A percentile compares a stretch with the other conserved stretches of the same genome.
Evolutionary conservation across 495 filamentous ascomycete species (phyloP).

Genomic region (Podospora didyma): DNA sequence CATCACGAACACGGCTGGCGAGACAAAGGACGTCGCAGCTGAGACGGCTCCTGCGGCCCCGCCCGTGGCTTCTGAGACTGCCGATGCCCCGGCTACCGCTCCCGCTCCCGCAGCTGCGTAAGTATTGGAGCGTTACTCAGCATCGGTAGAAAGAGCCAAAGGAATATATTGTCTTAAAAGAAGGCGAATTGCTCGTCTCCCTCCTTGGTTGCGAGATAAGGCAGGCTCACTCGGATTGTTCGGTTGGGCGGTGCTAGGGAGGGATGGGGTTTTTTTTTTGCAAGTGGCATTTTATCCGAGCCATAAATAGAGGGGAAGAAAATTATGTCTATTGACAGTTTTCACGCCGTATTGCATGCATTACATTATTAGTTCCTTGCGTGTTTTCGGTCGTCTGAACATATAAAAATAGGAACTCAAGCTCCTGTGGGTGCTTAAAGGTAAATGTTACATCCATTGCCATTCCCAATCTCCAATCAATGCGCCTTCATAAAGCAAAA

Average conservation of each 20-base stretch:
- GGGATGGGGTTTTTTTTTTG: background rate
- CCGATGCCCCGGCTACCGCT: slow-evolving; percentile 24
- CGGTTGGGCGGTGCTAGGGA: background rate
- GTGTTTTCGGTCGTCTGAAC: too few species aligned
- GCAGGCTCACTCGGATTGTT: background rate
- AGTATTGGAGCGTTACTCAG: background rate
- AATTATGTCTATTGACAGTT: background rate
- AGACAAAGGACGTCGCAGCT: slow-evolving; percentile 19
- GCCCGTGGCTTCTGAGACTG: slow-evolving; percentile 4
- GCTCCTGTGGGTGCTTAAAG: background rate
- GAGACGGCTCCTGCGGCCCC: slow-evolving; percentile 7
- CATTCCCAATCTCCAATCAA: too few species aligned
- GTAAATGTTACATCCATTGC: too few species aligned
- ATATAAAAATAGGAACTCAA: background rate
- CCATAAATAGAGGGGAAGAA: too few species aligned
- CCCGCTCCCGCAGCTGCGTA: slow-evolving; percentile 33
- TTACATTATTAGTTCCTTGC: too few species aligned
- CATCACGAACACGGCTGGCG: slow-evolving; percentile 17
- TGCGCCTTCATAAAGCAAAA: too few species aligned
- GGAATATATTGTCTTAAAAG: too few species aligned
- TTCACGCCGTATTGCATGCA: too few species aligned
- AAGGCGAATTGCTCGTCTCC: background rate
- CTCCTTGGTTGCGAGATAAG: background rate
- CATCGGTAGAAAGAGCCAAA: too few species aligned
- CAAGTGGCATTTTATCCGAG: background rate